These are phyloP conservation scores for Phytophthora fragariaefolia DNA, from an alignment of 352 stramenopile genomes.

Conservation along the genomic window DNA sequence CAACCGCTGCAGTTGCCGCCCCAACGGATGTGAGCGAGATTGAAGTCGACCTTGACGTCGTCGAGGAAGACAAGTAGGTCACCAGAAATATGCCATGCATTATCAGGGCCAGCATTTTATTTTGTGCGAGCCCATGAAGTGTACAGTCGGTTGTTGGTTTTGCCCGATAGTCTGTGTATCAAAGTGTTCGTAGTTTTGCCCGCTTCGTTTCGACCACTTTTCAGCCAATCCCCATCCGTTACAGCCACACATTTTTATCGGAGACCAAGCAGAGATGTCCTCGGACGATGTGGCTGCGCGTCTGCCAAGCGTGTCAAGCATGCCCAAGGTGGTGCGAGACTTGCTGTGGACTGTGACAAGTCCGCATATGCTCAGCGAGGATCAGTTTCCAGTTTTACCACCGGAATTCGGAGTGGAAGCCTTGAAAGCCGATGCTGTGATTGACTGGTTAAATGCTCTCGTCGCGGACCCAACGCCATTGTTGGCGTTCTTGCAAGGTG, in stretches of 20 bases:
- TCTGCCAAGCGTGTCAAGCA: slow-evolving; percentile 16
- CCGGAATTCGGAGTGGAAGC: slow-evolving; percentile 37
- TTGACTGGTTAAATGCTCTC: slow-evolving; percentile 56
- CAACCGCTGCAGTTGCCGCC: slow-evolving; percentile 29
- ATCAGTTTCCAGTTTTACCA: slow-evolving; percentile 56
- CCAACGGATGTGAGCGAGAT: slow-evolving; percentile 42
- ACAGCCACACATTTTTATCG: slow-evolving; percentile 15
- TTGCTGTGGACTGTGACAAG: slow-evolving; percentile 69
- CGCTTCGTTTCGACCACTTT: slow-evolving; percentile 1
- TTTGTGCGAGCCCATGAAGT: background rate
- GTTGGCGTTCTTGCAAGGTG: slow-evolving; percentile 60
- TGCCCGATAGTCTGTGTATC: background rate
- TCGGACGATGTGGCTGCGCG: slow-evolving; percentile 5
- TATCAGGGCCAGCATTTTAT: slow-evolving; percentile 2
- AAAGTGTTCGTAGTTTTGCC: background rate
- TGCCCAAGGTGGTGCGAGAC: slow-evolving; percentile 71
- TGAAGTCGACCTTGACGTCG: slow-evolving; percentile 37
- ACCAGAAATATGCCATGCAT: slow-evolving; percentile 24
- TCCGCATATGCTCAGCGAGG: slow-evolving; percentile 57
- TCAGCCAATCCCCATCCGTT: slow-evolving; percentile 23
- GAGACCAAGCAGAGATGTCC: slow-evolving; percentile 26
- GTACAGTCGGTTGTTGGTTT: slow-evolving; percentile 5
- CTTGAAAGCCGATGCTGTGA: slow-evolving; percentile 36
- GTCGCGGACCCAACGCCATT: slow-evolving; percentile 51
- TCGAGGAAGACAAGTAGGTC: slow-evolving; percentile 37